Evolutionary conservation across 345 rosid species (phyloP), one percentile per base, ranked within the genome.

Genomic region (Tarenaya hassleriana): DNA sequence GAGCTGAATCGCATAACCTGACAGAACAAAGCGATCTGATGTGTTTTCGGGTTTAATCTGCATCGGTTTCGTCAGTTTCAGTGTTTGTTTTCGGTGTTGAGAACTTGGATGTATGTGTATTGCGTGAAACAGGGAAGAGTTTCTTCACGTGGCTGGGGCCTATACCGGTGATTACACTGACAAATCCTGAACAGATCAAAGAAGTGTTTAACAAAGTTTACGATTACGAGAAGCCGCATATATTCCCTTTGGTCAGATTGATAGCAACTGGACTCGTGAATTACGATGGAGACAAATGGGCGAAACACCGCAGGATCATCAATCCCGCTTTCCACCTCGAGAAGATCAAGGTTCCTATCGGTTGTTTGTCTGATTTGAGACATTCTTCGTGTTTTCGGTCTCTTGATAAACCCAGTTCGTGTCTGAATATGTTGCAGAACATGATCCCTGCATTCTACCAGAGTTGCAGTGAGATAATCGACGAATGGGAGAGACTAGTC

Each of bases 261-360:
- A 53, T 80, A 0, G 61, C 33, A 4, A 45, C 40, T 3, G 84
- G 86, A 17, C 60, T 83, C 1, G 60, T 46, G 0, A 20, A 13
- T 19, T 69, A 67, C 34, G 75, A 75, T 15, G 86, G 76, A 7
- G 74, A 77, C 15, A 72, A 80, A 60, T 83, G 91, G 91, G 64
- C 54, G 8, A 71, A 38, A 53, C 78, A 66, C 38, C 57, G 80
- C 41, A 73, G 74, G 71, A 75, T 75, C 34, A 64, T 73, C 35
- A 65, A 69, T 27, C 91, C 80, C 1, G 78, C 84, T 20, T 83
- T 83, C 61, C 79, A 80, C 61, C 53, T 49, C 40, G 78, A 80
- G 43, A 83, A 80, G 45, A 70, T 83, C 57, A 83, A 77, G 75
- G 91, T 83, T 62, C 42, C 41, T n/a, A n/a, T n/a, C n/a, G n/a